Base-by-base conservation (phyloP, 73 alveolate species). In the Paraurostyla sp. region DNA sequence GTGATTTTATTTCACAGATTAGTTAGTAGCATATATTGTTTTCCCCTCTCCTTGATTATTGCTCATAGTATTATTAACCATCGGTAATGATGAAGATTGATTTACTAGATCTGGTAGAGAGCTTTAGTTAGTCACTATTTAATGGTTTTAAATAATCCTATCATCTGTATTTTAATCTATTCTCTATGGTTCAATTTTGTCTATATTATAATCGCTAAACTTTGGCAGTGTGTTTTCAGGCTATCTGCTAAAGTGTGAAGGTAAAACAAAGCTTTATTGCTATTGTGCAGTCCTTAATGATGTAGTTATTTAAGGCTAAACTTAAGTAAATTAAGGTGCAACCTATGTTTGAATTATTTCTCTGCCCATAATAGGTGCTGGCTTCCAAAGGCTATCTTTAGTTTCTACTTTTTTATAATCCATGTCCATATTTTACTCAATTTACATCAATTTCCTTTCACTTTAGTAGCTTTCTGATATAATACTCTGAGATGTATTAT, bases 281-380 rank as follows among this genome's bases (percentile, higher is more conserved):
- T 69, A 38, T 36, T 33, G 42, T 29, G 29, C 15, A 11, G 81
- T 30, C 25, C 23, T 69, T 29, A 69, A 38, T 9, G n/a, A 7
- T 25, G 29, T 35, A 16, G 84, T 69, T 3, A 69, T 69, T 69
- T 69, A 60, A 13, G 78, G 84, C 52, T 62, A 62, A 3, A 11
- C 11, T 16, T 62, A 35, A 6, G 7, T 6, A 7, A 15, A 38
- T 50, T 43, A 52, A 7, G 4, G 32, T 9, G 87, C 9, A 32
- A 11, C 29, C 16, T 13, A 11, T 1, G 6, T 11, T 49, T 75
- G 51, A 22, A 35, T 49, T 4, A 75, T 75, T 50, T 75, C 87
- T 75, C 73, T 75, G 2, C 87, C 87, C 75, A 46, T 46, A 7
- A 75, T 75, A 36, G 87, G 87, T 9, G 87, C 87, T 22, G 87